Conservation (phyloP, 495 filamentous ascomycete genomes). For the Aspergillus funiculosus region DNA sequence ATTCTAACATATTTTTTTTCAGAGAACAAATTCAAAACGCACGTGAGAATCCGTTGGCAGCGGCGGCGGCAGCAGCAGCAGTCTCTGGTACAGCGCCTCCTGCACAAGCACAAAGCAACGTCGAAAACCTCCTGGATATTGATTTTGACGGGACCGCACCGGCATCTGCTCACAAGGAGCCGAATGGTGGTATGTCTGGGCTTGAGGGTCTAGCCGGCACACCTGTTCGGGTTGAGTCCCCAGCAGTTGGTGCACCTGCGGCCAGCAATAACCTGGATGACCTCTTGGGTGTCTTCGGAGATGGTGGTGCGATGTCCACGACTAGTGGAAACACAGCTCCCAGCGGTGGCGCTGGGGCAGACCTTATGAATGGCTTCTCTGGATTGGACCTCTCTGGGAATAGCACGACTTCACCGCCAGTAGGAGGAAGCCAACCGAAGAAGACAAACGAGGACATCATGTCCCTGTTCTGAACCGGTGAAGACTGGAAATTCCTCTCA, state of each 20-base stretch:
- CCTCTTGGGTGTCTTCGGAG: slow-evolving; percentile 76
- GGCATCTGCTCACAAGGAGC: slow-evolving; percentile 72
- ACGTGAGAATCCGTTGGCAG: slow-evolving; percentile 89
- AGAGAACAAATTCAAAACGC: slow-evolving; percentile 84
- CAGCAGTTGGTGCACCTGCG: slow-evolving; percentile 43
- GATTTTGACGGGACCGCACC: slow-evolving; percentile 96
- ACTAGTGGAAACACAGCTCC: slow-evolving; percentile 21
- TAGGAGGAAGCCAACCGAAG: slow-evolving; percentile 36
- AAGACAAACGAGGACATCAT: slow-evolving; percentile 84
- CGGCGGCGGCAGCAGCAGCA: slow-evolving; percentile 67
- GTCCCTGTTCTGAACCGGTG: slow-evolving; percentile 64
- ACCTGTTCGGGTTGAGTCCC: slow-evolving; percentile 71
- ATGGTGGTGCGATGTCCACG: slow-evolving; percentile 32
- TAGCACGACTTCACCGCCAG: slow-evolving; percentile 20
- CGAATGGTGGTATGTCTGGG: slow-evolving; percentile 55
- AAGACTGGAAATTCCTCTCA: background rate
- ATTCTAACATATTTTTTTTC: slow-evolving; percentile 13
- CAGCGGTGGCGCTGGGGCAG: slow-evolving; percentile 37
- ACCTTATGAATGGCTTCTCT: slow-evolving; percentile 80
- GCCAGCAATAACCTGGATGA: slow-evolving; percentile 72
- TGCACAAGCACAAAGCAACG: slow-evolving; percentile 61
- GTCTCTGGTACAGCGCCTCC: slow-evolving; percentile 49
- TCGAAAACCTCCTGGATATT: slow-evolving; percentile 94
- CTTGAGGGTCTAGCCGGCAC: slow-evolving; percentile 73
- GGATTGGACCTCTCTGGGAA: slow-evolving; percentile 65